Evolutionary conservation across 2,329 filamentous ascomycete genomes (phyloP).

Genomic region (Fusarium citri): DNA sequence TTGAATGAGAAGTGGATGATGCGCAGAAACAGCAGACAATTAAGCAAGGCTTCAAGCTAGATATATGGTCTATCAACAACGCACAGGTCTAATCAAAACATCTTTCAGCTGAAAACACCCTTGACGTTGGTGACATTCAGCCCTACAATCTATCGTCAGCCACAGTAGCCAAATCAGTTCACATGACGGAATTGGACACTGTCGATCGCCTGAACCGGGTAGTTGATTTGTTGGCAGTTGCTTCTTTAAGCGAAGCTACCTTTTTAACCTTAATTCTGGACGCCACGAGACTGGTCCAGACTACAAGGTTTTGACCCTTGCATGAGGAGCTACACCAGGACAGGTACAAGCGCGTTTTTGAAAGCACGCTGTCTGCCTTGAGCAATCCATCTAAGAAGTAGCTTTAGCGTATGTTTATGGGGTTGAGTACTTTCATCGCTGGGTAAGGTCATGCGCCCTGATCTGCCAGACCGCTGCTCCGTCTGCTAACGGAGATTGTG

Average conservation of each 20-base stretch:
- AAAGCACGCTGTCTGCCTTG: constrained; percentile 1
- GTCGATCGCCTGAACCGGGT: neutral
- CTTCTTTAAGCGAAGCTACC: constrained; percentile 4
- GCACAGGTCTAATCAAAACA: neutral
- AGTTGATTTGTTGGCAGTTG: neutral
- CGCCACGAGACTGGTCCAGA: constrained; percentile 17
- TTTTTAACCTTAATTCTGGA: constrained; percentile 23
- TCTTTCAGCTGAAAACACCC: constrained; percentile 7
- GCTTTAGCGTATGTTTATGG: neutral
- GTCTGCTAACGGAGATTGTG: neutral
- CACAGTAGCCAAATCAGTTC: constrained; percentile 12
- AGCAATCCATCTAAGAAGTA: neutral
- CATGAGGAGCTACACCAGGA: neutral
- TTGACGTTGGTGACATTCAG: neutral
- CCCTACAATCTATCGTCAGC: neutral
- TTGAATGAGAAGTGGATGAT: rapidly evolving
- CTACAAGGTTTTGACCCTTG: neutral
- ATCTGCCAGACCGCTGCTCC: neutral
- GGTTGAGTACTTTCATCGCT: neutral
- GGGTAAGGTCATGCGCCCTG: neutral
- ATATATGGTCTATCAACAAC: neutral
- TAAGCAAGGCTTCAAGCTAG: neutral
- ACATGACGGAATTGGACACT: neutral
- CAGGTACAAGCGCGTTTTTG: neutral
- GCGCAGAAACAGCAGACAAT: rapidly evolving